These are phyloP conservation scores for Coprinopsis marcescibilis DNA, from an alignment of 768 basidiomycete species.

Conservation along the genomic window DNA sequence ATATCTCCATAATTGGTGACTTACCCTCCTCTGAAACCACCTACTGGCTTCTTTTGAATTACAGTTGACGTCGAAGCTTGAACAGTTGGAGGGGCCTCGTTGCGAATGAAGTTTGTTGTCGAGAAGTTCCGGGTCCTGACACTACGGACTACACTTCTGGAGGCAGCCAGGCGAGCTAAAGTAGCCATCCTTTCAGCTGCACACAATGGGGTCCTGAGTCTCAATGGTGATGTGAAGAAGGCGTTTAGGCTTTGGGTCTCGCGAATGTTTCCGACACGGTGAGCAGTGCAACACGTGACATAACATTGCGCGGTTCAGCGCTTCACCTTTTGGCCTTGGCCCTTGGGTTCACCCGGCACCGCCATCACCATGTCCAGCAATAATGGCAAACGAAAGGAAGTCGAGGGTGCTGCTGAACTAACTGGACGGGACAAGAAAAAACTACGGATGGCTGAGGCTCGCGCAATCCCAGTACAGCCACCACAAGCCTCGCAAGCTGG, in stretches of 20 bases:
- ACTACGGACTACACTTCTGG: neutral
- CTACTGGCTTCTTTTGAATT: conserved; percentile 68
- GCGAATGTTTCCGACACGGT: too few species aligned
- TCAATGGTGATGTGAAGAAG: too few species aligned
- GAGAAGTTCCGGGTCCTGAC: neutral
- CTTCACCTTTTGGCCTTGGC: neutral
- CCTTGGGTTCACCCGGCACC: neutral
- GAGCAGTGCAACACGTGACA: too few species aligned
- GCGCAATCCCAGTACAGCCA: conserved; percentile 62
- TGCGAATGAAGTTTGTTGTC: neutral
- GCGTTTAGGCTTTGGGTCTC: too few species aligned
- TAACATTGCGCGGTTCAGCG: neutral
- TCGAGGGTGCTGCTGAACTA: conserved; percentile 22
- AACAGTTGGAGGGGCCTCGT: neutral
- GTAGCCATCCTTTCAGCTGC: too few species aligned
- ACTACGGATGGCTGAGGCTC: conserved; percentile 53
- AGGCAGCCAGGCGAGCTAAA: neutral
- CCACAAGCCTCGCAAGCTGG: conserved; percentile 26
- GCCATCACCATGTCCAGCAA: conserved; percentile 8
- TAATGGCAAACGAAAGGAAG: conserved; percentile 36
- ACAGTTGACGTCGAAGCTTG: conserved; percentile 52
- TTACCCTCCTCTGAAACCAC: conserved; percentile 65
- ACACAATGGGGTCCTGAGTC: too few species aligned
- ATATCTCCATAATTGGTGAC: conserved; percentile 12
- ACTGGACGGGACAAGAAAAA: conserved; percentile 62